phyloP scores from a whole-genome alignment of 345 rosid species.

The Noccaea caerulescens region DNA sequence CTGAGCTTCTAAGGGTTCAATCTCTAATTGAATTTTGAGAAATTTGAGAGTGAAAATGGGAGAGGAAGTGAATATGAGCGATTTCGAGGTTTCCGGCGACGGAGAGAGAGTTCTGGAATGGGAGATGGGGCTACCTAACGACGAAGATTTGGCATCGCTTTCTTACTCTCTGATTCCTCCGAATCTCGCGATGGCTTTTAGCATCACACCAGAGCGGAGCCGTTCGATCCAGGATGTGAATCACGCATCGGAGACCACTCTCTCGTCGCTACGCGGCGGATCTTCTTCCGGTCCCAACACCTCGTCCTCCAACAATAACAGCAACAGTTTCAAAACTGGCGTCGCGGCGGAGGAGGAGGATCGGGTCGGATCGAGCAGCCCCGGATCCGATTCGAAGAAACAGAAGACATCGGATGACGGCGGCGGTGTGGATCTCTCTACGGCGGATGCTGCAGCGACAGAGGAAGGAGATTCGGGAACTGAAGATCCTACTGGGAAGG shows the following conservation, averaged over 20 bases:
- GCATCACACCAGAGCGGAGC: constrained; percentile 64
- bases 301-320: constrained; percentile 35
- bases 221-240: constrained; percentile 65
- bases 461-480: constrained; percentile 86
- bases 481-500: constrained; percentile 69
- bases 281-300: constrained; percentile 34
- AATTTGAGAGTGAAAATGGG: constrained; percentile 38
- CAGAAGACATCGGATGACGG: constrained; percentile 55
- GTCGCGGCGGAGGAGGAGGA: constrained; percentile 52
- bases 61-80: constrained; percentile 51
- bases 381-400: constrained; percentile 67
- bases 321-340: constrained; percentile 47
- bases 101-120: constrained; percentile 73
- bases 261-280: constrained; percentile 56
- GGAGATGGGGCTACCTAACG: constrained; percentile 85
- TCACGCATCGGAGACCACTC: constrained; percentile 71
- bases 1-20: background rate
- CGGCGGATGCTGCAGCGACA: constrained; percentile 27
- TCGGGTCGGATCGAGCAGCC: constrained; percentile 57
- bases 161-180: constrained; percentile 67
- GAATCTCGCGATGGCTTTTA: constrained; percentile 86
- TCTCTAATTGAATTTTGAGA: background rate
- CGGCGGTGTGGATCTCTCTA: constrained; percentile 56
- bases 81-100: constrained; percentile 48
- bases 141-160: constrained; percentile 75